phyloP scores from a whole-genome alignment of 2,329 filamentous ascomycete genomes.

The Penicillium capsulatum region DNA sequence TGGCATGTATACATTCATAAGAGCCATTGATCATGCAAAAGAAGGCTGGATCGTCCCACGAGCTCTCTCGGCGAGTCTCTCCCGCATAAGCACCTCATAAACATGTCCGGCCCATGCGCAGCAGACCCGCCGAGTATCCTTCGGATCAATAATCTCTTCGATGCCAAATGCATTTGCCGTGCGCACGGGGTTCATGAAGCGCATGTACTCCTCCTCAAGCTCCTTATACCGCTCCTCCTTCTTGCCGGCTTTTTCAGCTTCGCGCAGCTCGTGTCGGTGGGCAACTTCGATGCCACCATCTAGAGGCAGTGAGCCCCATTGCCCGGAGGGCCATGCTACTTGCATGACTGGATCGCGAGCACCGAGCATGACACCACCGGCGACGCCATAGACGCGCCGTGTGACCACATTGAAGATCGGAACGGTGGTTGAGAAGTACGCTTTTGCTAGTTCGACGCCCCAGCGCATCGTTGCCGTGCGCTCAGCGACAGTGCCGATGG shows the following conservation, averaged over 20 bases:
- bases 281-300: slow-evolving; percentile 63
- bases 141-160: slow-evolving; percentile 63
- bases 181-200: slow-evolving; percentile 61
- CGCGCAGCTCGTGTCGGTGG: slow-evolving; percentile 57
- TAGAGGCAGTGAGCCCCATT: slow-evolving; percentile 60
- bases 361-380: slow-evolving; percentile 61
- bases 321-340: slow-evolving; percentile 60
- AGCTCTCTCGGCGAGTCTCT: slow-evolving; percentile 45
- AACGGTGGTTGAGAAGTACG: slow-evolving; percentile 60
- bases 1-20: no score
- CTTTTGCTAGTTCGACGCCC: slow-evolving; percentile 57
- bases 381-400: slow-evolving; percentile 59
- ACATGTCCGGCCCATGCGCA: slow-evolving; percentile 55
- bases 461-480: slow-evolving; percentile 62
- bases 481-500: slow-evolving; percentile 61
- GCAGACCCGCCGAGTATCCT: slow-evolving; percentile 53
- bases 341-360: slow-evolving; percentile 58
- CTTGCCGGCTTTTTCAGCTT: slow-evolving; percentile 50
- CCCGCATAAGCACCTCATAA: slow-evolving; percentile 51
- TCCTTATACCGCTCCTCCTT: slow-evolving; percentile 53
- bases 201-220: slow-evolving; percentile 56
- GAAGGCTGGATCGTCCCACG: slow-evolving; percentile 43
- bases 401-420: slow-evolving; percentile 62
- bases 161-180: slow-evolving; percentile 62
- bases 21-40: slow-evolving; percentile 42